These are phyloP conservation scores for Goffeauzyma gilvescens DNA, from an alignment of 768 basidiomycete genomes.

Conservation along the genomic window DNA sequence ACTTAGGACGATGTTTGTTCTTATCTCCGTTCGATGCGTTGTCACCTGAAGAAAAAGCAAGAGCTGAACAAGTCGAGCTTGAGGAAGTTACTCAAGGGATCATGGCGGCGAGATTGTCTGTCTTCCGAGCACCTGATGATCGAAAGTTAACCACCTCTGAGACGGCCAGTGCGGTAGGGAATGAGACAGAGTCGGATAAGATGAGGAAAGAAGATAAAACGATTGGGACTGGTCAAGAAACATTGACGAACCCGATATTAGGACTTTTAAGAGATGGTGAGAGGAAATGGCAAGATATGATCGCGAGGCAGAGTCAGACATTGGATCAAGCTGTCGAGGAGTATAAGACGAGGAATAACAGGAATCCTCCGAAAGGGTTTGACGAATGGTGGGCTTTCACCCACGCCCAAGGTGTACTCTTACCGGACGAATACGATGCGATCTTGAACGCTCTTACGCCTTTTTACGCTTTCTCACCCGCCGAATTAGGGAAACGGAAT, in stretches of 20 bases:
- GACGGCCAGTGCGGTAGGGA: not conserved
- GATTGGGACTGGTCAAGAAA: not conserved
- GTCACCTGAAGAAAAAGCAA: constrained; percentile 17
- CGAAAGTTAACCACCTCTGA: not conserved
- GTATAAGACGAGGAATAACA: constrained; percentile 57
- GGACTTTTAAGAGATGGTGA: constrained; percentile 69
- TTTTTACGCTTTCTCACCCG: constrained; percentile 28
- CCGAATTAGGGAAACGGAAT: constrained; percentile 25
- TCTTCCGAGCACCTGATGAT: constrained; percentile 1
- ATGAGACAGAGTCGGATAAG: no score
- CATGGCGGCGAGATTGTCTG: constrained; percentile 12
- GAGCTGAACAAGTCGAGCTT: constrained; percentile 21
- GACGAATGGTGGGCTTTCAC: constrained; percentile 49
- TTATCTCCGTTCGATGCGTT: constrained; percentile 27
- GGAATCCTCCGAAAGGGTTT: constrained; percentile 73
- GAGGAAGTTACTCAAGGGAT: constrained; percentile 24
- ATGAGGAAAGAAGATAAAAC: not conserved
- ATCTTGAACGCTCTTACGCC: constrained; percentile 31
- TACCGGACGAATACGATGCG: constrained; percentile 32
- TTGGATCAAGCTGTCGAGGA: constrained; percentile 59
- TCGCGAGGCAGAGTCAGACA: constrained; percentile 60
- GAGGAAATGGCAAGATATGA: constrained; percentile 44
- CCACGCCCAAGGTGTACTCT: constrained; percentile 20
- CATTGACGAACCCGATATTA: constrained; percentile 51
- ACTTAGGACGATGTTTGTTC: constrained; percentile 29